Evolutionary conservation across 768 basidiomycete species (phyloP), one percentile per base, ranked within the genome.

Genomic region (Rhodotorula graminis): DNA sequence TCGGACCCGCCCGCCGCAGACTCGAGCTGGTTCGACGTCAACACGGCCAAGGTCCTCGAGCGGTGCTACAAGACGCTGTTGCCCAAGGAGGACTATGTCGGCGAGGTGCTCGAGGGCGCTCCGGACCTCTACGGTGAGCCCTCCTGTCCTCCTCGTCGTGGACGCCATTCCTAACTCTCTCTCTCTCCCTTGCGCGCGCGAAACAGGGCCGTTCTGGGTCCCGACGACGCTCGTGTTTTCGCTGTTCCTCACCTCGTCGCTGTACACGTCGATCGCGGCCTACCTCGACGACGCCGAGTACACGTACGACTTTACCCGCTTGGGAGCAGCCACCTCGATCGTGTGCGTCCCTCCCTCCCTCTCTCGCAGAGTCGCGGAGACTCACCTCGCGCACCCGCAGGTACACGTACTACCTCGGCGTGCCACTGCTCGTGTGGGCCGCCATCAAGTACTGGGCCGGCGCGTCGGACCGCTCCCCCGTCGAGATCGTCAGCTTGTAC

Each of bases 131-230:
- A 75, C 70, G 75, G 69, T 61, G 52, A 46, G 49, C 53, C 53
- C n/a, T 8, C 7, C 52, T 27, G 16, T 29, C 49, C 6, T 18
- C n/a, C 23, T 49, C 33, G 16, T 15, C 47, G 8, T n/a, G n/a
- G n/a, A n/a, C n/a, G n/a, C n/a, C n/a, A n/a, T n/a, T n/a, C n/a
- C n/a, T n/a, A n/a, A n/a, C n/a, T n/a, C n/a, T n/a, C n/a, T n/a
- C n/a, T n/a, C n/a, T 9, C 29, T 40, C 14, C 40, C 14, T 5
- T 27, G n/a, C 42, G 21, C 55, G 52, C 44, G 44, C 14, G 44
- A 46, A 87, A 10, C 85, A 85, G 94, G 94, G 0, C 93, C 95
- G 2, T 97, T 99, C 84, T 99, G 95, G 95, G 92, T 94, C 0
- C 86, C 96, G 52, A 95, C 93, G 2, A 98, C 95, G 1, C 87